Percentiles rank a stretch among this genome's conserved stretches.
Evolutionary conservation across 2,329 filamentous ascomycete genomes (phyloP).

Genomic region (Paracoccidioides brasiliensis): DNA sequence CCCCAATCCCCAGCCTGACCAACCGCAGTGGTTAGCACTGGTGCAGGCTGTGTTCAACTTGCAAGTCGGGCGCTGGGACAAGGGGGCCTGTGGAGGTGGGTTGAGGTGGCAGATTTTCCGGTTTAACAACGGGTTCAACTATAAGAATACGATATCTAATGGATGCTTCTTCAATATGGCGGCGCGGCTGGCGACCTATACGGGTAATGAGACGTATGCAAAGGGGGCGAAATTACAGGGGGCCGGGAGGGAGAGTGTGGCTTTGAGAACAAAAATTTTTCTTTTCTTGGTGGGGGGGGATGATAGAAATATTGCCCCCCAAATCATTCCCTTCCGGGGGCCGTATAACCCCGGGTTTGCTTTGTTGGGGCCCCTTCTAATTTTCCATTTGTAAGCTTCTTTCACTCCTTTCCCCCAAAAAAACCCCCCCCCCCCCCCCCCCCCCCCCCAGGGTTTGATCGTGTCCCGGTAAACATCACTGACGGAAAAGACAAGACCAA

Average conservation of each 20-base stretch:
- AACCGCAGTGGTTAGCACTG: slow-evolving; percentile 58
- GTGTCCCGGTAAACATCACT: too few species aligned
- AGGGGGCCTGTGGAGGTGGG: slow-evolving; percentile 52
- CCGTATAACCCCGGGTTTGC: slow-evolving; percentile 53
- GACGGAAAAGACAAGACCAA: slow-evolving; percentile 25
- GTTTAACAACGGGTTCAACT: slow-evolving; percentile 38
- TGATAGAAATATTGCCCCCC: slow-evolving; percentile 45
- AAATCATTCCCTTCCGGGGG: slow-evolving; percentile 49
- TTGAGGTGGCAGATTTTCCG: slow-evolving; percentile 67
- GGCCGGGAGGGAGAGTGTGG: slow-evolving; percentile 28
- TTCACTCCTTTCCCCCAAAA: not conserved
- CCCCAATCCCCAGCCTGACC: slow-evolving; percentile 26
- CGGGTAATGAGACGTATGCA: slow-evolving; percentile 26
- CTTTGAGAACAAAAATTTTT: slow-evolving; percentile 32
- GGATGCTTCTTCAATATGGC: slow-evolving; percentile 40
- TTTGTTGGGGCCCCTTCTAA: slow-evolving; percentile 51
- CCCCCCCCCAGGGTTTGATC: not conserved
- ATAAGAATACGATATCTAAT: slow-evolving; percentile 42
- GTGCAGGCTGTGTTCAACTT: slow-evolving; percentile 67
- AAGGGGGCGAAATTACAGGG: slow-evolving; percentile 25
- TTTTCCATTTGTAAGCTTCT: slow-evolving; percentile 46
- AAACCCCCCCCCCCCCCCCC: not conserved
- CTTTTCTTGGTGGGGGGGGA: slow-evolving; percentile 40
- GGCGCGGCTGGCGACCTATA: slow-evolving; percentile 28
- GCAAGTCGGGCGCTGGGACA: slow-evolving; percentile 57